Base-by-base conservation (phyloP, 495 filamentous ascomycete species). In the Lindgomyces ingoldianus region DNA sequence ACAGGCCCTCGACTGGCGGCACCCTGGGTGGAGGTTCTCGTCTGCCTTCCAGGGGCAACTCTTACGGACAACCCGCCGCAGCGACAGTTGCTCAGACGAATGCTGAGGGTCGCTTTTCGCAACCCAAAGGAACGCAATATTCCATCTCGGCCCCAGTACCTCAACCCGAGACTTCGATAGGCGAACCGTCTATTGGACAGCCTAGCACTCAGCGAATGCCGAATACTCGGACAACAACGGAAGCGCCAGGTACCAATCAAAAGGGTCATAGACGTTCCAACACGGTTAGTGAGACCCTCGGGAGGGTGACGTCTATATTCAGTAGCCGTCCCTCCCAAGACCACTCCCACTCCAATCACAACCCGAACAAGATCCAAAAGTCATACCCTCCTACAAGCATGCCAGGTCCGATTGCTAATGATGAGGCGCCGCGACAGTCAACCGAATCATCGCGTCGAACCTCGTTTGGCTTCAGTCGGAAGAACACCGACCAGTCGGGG, bases 71-170 rank as follows among this genome's bases (percentile, higher is more conserved):
- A 76, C 93, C 94, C 47, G 85, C 89, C 69, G 90, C 90, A 57
- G 92, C 94, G 29, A 88, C 90, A 62, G 85, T 97, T 67, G 91
- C 91, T 56, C 87, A 88, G 73, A 93, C 91, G 41, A 96, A 95
- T 79, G 93, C 86, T 36, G 89, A 96, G 76, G 94, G 91, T 63
- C 88, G 89, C 67, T 88, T 98, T 62, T 86, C 92, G 59, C 93
- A 96, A 74, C 94, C 94, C 39, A 87, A 83, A 65, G 77, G 80
- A 16, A 91, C 88, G 73, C 84, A 85, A 60, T 96, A 96, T 70
- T 83, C 83, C 25, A 91, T 94, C 44, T 90, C 90, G 19, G 80
- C 79, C 54, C 88, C 90, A 19, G 85, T 68, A 18, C 25, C 64
- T 27, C 68, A 71, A 24, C 46, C 44, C 14, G 62, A 65, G 10